phyloP scores from a whole-genome alignment of 176 grass and related monocot genomes.

The Dactylis glomerata region DNA sequence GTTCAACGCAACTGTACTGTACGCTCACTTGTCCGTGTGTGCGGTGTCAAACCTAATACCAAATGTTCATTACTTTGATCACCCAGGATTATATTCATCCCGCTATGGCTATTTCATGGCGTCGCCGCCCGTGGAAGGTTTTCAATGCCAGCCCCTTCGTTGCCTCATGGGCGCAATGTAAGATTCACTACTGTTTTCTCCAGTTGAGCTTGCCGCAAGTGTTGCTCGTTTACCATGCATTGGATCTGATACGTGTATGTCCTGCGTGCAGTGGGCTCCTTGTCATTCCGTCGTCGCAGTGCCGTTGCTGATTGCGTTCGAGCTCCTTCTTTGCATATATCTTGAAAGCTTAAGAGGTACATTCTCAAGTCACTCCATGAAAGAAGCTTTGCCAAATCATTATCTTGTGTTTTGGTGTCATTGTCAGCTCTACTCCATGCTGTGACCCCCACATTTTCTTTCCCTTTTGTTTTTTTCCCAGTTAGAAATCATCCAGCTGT shows the following conservation, averaged over 20 bases:
- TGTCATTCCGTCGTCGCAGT: conserved; percentile 85
- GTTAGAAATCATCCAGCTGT: conserved; percentile 43
- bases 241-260: conserved; percentile 7
- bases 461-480: conserved; percentile 7
- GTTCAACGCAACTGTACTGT: background rate
- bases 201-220: background rate
- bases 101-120: conserved; percentile 93
- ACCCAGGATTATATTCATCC: conserved; percentile 83
- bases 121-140: conserved; percentile 81
- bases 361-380: conserved; percentile 10
- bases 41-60: background rate
- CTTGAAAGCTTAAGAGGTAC: conserved; percentile 73
- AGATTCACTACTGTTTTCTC: conserved; percentile 10
- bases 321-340: conserved; percentile 89
- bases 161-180: conserved; percentile 91
- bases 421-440: background rate
- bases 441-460: background rate
- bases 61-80: conserved; percentile 10
- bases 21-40: background rate
- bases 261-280: conserved; percentile 69
- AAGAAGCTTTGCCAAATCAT: no score
- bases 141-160: conserved; percentile 91
- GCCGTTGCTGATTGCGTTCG: conserved; percentile 79
- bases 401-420: background rate
- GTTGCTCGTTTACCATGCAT: background rate